Conservation (phyloP, 768 basidiomycete species). For the Zangia roseola region DNA sequence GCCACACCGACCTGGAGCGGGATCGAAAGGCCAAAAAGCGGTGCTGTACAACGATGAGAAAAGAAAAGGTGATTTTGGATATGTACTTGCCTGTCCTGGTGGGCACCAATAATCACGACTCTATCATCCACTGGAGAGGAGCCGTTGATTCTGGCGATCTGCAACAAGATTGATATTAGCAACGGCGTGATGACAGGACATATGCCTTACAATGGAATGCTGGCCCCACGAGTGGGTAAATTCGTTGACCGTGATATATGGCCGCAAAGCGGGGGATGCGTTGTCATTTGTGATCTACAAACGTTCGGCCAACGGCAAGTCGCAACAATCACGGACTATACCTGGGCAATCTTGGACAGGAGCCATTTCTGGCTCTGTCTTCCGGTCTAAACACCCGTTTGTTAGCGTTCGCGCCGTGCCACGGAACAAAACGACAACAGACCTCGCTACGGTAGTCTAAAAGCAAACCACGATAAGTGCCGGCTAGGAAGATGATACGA, state of each 20-base stretch:
- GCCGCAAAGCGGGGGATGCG: conserved; percentile 54
- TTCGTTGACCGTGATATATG: conserved; percentile 63
- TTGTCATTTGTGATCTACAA: conserved; percentile 61
- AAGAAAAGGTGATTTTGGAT: conserved; percentile 1
- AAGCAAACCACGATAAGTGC: conserved; percentile 21
- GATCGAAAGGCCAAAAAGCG: conserved; percentile 75
- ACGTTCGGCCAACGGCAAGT: background rate
- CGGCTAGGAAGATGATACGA: background rate
- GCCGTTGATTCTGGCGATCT: conserved; percentile 80
- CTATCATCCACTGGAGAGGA: conserved; percentile 58
- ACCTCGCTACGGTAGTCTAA: conserved; percentile 77
- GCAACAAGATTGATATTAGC: conserved; percentile 6
- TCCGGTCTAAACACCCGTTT: conserved; percentile 52
- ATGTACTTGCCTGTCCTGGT: conserved; percentile 68
- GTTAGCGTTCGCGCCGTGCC: conserved; percentile 12
- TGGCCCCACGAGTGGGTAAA: conserved; percentile 86
- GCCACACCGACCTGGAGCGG: conserved; percentile 61
- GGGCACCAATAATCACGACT: conserved; percentile 72
- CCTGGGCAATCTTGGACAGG: conserved; percentile 62
- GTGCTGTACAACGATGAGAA: conserved; percentile 40
- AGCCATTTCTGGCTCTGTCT: conserved; percentile 79
- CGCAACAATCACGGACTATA: conserved; percentile 21
- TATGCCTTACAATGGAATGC: conserved; percentile 61
- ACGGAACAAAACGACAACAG: conserved; percentile 22
- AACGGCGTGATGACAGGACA: background rate